Base-by-base conservation (phyloP, 176 grass and related monocot genomes). In the Coix lacrymajobi region DNA sequence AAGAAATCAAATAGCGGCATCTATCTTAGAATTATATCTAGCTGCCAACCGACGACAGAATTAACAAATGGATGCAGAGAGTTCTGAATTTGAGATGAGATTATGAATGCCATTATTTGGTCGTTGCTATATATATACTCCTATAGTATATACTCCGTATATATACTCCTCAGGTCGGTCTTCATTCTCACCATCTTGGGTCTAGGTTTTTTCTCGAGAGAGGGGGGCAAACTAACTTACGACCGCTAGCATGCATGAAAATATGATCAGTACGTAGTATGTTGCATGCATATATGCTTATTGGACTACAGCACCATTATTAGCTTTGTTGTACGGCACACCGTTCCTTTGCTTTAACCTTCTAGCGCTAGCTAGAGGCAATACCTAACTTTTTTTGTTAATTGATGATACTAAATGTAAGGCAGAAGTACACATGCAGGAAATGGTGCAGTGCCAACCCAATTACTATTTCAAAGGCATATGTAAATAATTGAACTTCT, bases 211-310 rank as follows among this genome's bases (percentile, higher is more conserved):
- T 56, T 8, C 29, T 29, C 10, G 32, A 85, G 16, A 61, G 25
- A 37, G 46, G 30, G 37, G 54, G 62, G 62, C 20, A 30, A 36
- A 58, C 15, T 49, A 46, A 46, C 5, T 17, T 16, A 34, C n/a
- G 39, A n/a, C n/a, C n/a, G 28, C 3, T 60, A 77, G 14, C 20
- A 63, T 69, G 49, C 62, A 56, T 76, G 41, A 36, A 63, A 85
- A 43, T 13, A 48, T 71, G 43, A 16, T 19, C 43, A 30, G 13
- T 20, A n/a, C n/a, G n/a, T n/a, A 31, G 15, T 8, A 31, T n/a
- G 62, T 17, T 78, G 34, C 56, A 77, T 85, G 26, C 72, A 82
- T n/a, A n/a, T n/a, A n/a, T 76, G 32, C 46, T 66, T n/a, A n/a
- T n/a, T 67, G 45, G 32, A 75, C 34, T 73, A 62, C 33, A 28